phyloP scores from a whole-genome alignment of 176 grass and related monocot species.

The Triticum aestivum region DNA sequence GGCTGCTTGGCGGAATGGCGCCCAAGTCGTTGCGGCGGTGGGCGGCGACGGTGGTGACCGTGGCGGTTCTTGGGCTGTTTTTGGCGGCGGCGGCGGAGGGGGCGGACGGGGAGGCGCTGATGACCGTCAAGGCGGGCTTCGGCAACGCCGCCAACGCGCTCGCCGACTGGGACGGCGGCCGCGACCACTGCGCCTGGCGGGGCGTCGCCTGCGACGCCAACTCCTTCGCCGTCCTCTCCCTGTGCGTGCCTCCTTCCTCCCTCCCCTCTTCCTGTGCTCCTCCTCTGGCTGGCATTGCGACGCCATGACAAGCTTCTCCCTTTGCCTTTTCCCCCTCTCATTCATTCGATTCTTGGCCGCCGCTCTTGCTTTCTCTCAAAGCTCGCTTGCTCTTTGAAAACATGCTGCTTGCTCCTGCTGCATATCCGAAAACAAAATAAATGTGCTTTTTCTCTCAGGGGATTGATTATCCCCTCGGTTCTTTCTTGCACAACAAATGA shows the following conservation, averaged over 20 bases:
- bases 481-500: neutral
- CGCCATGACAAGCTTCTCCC: neutral
- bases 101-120: conserved; percentile 29
- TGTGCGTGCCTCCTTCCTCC: conserved; percentile 36
- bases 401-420: neutral
- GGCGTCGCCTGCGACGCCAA: conserved; percentile 82
- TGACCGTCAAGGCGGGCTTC: conserved; percentile 77
- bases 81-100: neutral
- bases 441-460: neutral
- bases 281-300: neutral
- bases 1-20: neutral
- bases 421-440: neutral
- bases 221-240: conserved; percentile 58
- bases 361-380: neutral
- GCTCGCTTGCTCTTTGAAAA: neutral
- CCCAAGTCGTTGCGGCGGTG: neutral
- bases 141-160: conserved; percentile 73
- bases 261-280: neutral
- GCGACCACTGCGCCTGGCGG: conserved; percentile 88
- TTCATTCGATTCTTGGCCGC: neutral
- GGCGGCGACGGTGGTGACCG: neutral
- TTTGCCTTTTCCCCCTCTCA: neutral
- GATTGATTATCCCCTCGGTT: neutral
- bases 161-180: conserved; percentile 64
- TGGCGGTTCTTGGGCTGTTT: neutral